Evolutionary conservation across 2,329 filamentous ascomycete species (phyloP).

Genomic region (Colletotrichum liaoningense): DNA sequence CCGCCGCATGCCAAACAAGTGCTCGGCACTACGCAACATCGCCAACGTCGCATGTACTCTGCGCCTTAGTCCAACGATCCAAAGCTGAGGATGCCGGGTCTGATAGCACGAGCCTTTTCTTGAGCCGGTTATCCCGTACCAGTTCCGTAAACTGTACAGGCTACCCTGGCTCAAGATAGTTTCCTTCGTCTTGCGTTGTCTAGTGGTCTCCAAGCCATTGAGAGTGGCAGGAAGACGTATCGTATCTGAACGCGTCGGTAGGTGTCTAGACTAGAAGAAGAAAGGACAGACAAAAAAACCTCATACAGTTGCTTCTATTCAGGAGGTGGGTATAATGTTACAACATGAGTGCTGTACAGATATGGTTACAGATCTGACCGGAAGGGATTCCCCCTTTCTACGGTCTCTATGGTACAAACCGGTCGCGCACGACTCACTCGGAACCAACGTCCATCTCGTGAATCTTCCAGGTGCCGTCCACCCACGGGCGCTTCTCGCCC

Average conservation of each 20-base stretch:
- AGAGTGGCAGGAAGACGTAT: constrained; percentile 68
- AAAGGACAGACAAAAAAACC: background rate
- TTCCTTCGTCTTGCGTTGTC: constrained; percentile 68
- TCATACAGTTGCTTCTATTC: background rate
- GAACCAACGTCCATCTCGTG: constrained; percentile 76
- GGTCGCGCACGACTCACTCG: constrained; percentile 41
- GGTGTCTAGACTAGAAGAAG: constrained; percentile 26
- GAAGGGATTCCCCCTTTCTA: background rate
- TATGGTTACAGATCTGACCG: constrained; percentile 23
- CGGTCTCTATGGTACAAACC: background rate
- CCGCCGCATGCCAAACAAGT: too few relatives aligned
- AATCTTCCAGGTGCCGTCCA: constrained; percentile 78
- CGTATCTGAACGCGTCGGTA: constrained; percentile 68
- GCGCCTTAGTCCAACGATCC: constrained; percentile 72
- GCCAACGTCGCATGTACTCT: constrained; percentile 62
- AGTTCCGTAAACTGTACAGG: background rate
- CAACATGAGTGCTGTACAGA: constrained; percentile 27
- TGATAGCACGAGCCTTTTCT: constrained; percentile 67
- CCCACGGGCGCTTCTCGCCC: constrained; percentile 85
- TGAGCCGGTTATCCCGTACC: constrained; percentile 33
- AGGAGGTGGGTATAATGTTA: constrained; percentile 37
- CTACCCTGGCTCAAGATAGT: constrained; percentile 14
- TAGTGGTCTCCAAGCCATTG: constrained; percentile 70
- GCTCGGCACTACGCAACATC: background rate
- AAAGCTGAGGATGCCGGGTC: constrained; percentile 69